A percentile compares a stretch with the other conserved stretches of the same genome.
phyloP scores from a whole-genome alignment of 768 basidiomycete genomes.

The Agrocybe praecox region DNA sequence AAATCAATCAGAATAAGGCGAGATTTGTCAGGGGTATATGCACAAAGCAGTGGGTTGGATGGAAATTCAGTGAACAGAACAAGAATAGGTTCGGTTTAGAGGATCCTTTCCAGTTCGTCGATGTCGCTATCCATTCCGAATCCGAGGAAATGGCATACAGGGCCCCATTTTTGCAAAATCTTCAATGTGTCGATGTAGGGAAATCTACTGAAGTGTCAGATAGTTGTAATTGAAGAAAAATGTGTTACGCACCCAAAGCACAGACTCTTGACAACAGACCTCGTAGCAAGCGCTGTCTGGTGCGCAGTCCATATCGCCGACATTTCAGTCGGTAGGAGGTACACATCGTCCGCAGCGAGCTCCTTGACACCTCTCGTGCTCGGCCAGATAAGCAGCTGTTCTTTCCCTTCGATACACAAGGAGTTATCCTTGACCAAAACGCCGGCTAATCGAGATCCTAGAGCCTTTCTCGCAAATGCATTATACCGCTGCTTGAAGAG shows the following conservation, averaged over 20 bases:
- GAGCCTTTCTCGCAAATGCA: constrained; percentile 76
- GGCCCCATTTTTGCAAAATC: constrained; percentile 94
- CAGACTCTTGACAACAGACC: constrained; percentile 75
- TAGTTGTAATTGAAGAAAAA: not conserved
- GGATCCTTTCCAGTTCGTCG: constrained; percentile 65
- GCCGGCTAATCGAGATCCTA: constrained; percentile 90
- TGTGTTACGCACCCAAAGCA: constrained; percentile 90
- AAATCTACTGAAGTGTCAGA: constrained; percentile 70
- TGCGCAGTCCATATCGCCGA: constrained; percentile 93
- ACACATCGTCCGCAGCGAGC: too few species aligned
- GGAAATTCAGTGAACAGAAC: constrained; percentile 92
- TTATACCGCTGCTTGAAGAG: constrained; percentile 70
- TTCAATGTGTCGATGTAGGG: constrained; percentile 96
- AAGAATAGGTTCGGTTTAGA: constrained; percentile 67
- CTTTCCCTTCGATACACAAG: constrained; percentile 31
- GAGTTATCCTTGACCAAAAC: constrained; percentile 61
- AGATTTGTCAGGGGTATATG: too few species aligned
- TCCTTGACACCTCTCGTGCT: constrained; percentile 69
- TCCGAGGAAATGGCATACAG: constrained; percentile 90
- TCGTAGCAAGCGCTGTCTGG: constrained; percentile 57
- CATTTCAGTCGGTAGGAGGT: too few species aligned
- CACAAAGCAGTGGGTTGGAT: too few species aligned
- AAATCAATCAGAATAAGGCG: too few species aligned
- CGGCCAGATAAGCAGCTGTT: constrained; percentile 52
- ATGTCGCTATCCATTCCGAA: constrained; percentile 80